A percentile compares a stretch with the other conserved stretches of the same genome.
These are phyloP conservation scores for Alternaria atra DNA, from an alignment of 2,329 filamentous ascomycete species.

Conservation along the genomic window DNA sequence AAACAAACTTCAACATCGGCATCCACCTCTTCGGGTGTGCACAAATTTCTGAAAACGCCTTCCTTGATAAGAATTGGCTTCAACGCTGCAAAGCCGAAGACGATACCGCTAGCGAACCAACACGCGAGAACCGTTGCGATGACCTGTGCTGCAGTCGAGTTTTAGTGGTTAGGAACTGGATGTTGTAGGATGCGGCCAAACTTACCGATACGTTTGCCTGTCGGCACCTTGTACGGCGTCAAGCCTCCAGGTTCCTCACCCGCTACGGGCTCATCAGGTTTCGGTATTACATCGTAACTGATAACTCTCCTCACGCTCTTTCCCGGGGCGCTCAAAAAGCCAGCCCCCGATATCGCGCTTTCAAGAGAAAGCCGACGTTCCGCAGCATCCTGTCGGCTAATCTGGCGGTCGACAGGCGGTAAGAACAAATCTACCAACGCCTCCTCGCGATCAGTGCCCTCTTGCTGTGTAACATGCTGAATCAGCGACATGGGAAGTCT, in stretches of 20 bases:
- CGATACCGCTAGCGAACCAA: slow-evolving; percentile 53
- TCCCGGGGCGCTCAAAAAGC: slow-evolving; percentile 29
- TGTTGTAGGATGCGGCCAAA: slow-evolving; percentile 19
- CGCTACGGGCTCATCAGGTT: slow-evolving; percentile 44
- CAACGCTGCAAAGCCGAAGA: slow-evolving; percentile 53
- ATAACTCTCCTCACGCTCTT: slow-evolving; percentile 53
- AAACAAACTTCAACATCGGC: slow-evolving; percentile 48
- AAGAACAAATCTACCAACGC: slow-evolving; percentile 49
- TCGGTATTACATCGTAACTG: slow-evolving; percentile 60
- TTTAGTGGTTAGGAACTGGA: slow-evolving; percentile 19
- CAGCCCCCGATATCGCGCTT: slow-evolving; percentile 34
- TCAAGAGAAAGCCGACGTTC: slow-evolving; percentile 44
- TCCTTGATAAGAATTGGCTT: slow-evolving; percentile 53
- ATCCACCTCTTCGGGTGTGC: slow-evolving; percentile 47
- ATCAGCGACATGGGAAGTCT: slow-evolving; percentile 58
- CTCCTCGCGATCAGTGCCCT: slow-evolving; percentile 59
- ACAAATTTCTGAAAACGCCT: slow-evolving; percentile 50
- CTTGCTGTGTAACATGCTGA: slow-evolving; percentile 61
- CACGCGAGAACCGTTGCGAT: slow-evolving; percentile 48
- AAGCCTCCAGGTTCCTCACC: slow-evolving; percentile 55
- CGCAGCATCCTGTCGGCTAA: slow-evolving; percentile 39
- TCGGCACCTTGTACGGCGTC: slow-evolving; percentile 61
- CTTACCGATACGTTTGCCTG: slow-evolving; percentile 45
- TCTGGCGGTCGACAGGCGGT: slow-evolving; percentile 44
- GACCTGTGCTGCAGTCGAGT: slow-evolving; percentile 41